Evolutionary conservation across 148 eudicot species (phyloP), one percentile per base, ranked within the genome.

Genomic region (Nepenthes gracilis): DNA sequence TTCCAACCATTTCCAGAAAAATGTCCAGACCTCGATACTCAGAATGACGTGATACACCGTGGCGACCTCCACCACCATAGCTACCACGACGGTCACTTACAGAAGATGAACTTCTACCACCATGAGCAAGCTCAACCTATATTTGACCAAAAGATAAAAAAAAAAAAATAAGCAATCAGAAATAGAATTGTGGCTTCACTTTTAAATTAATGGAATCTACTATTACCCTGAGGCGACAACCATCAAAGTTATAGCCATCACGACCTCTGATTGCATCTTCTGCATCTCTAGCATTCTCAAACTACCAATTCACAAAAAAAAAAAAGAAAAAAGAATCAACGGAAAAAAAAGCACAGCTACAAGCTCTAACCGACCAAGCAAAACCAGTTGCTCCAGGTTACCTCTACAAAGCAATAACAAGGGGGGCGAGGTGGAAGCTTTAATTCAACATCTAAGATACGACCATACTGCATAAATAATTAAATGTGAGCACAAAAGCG

Each of bases 91-190:
- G 95, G 59, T 89, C 97, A 80, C 85, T 80, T 61, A 83, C 80
- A 49, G 53, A 49, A 63, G 96, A 84, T 72, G 82, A 83, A 10
- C 99, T 87, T 71, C 97, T 85, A 48, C 99, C 99, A 51, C 99
- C 99, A 78, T 89, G 96, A 48, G 99, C 95, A 75, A 93, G 95
- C 75, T 93, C 99, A 61, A 93, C 99, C 99, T 93, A 69, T 43
- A 67, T 59, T 37, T 10, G 13, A 36, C 40, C 33, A 45, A 47
- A 43, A 15, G 38, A 59, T 1, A 1, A 14, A 59, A 2, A 70
- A 6, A 35, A 2, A 36, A 13, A 43, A 2, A 4, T 55, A 57
- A 65, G 13, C 4, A 12, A 1, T 33, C 54, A 55, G 33, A 12
- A 8, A 2, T 47, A 33, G 45, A 38, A 9, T 8, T 32, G 32